Evolutionary conservation across 176 grass and related monocot genomes (phyloP), one percentile per base, ranked within the genome.

Genomic region (Melocanna baccifera): DNA sequence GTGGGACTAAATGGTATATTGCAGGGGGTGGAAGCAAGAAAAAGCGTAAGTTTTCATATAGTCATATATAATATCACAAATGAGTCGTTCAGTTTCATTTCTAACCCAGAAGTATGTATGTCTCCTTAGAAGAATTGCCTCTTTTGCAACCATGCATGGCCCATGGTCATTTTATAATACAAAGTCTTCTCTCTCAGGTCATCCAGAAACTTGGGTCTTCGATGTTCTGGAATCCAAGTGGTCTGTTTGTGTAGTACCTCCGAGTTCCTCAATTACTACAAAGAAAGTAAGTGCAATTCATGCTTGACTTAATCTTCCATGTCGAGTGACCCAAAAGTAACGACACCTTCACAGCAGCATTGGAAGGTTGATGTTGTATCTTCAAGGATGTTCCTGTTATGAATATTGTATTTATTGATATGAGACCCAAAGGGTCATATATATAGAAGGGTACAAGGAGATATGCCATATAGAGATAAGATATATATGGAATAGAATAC

Each of bases 1-100:
- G 89, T 89, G 96, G 96, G 22, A 91, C 93, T 83, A 99, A 99
- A 86, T 99, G 96, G 96, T 99, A 96, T 86, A 99, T 99, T 62
- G 61, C 88, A 39, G 96, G 96, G 1, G 96, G 96, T 71, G 93
- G 96, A 93, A 99, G 96, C 86, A 99, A 96, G 91, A 98, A 93
- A 92, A 96, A 89, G 80, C 83, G 96, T 99, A 89, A 51, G 91
- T 69, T 87, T 90, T 47, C 7, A 28, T 62, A 6, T 43, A 37
- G 4, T 73, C 20, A 1, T 23, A 34, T 71, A 48, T 80, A 69
- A 73, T 86, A 64, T 80, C 57, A n/a, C 19, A 75, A 18, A 80
- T 87, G 30, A 40, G 1, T 76, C 15, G 64, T 46, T 56, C 42
- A 73, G 25, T 51, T 75, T 46, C 46, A 76, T 77, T 63, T 81